Percentiles rank a stretch among this genome's conserved stretches.
Evolutionary conservation across 805 yeast genomes (phyloP).

Genomic region (Debaryomyces prosopidis): DNA sequence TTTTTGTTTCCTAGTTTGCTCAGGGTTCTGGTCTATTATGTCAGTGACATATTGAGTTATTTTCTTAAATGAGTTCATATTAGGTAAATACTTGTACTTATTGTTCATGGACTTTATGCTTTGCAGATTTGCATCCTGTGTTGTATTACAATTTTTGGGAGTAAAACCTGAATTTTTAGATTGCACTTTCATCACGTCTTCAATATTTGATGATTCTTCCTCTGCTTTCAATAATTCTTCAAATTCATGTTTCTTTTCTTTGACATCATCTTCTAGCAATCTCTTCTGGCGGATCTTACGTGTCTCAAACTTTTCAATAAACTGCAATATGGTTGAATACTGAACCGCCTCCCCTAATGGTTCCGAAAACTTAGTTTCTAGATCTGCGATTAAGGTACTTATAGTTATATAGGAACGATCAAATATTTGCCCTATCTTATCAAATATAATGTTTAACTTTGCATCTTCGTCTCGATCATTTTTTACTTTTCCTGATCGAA

Average conservation of each 20-base stretch:
- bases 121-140: constrained; percentile 2
- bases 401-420: constrained; percentile 65
- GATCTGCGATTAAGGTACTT: constrained; percentile 49
- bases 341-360: constrained; percentile 74
- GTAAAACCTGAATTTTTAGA: constrained; percentile 22
- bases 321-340: constrained; percentile 55
- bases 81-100: constrained; percentile 38
- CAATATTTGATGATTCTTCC: constrained; percentile 27
- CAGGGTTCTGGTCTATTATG: constrained; percentile 67
- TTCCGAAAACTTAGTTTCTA: constrained; percentile 62
- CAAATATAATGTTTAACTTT: constrained; percentile 47
- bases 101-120: not conserved
- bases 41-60: constrained; percentile 55
- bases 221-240: constrained; percentile 30
- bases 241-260: constrained; percentile 31
- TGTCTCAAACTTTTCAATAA: constrained; percentile 59
- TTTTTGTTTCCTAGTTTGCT: constrained; percentile 56
- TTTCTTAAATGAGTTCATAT: constrained; percentile 45
- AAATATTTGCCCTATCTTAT: constrained; percentile 81
- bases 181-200: constrained; percentile 21
- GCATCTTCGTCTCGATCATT: constrained; percentile 20
- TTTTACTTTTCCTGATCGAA: constrained; percentile 19
- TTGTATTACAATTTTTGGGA: constrained; percentile 15
- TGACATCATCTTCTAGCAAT: constrained; percentile 32
- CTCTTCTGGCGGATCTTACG: constrained; percentile 34